A percentile compares a stretch with the other conserved stretches of the same genome.
Evolutionary conservation across 768 basidiomycete genomes (phyloP).

Genomic region (Candolleomyces aberdarensis): DNA sequence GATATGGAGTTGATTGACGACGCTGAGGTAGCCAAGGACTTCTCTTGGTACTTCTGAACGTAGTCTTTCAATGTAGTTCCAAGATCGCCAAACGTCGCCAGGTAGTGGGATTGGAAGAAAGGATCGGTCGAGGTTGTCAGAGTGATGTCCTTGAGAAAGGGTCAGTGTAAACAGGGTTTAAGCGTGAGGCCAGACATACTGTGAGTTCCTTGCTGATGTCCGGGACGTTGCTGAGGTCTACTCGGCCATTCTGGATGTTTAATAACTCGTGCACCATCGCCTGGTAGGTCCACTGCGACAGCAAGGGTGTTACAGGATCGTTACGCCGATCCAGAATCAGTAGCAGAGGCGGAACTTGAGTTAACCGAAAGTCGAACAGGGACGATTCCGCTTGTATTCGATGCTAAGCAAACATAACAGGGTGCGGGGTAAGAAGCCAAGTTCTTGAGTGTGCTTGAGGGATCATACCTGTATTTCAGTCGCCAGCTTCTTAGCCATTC

Average conservation of each 20-base stretch:
- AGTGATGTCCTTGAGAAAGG: slow-evolving; percentile 74
- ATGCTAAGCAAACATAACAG: slow-evolving; percentile 42
- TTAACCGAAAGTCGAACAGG: slow-evolving; percentile 89
- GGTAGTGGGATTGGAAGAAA: slow-evolving; percentile 88
- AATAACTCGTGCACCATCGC: slow-evolving; percentile 98
- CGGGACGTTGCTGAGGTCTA: slow-evolving; percentile 78
- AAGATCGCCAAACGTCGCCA: slow-evolving; percentile 95
- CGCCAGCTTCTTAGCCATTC: slow-evolving; percentile 88
- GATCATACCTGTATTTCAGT: slow-evolving; percentile 72
- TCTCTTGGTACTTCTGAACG: slow-evolving; percentile 89
- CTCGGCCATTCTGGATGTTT: slow-evolving; percentile 91
- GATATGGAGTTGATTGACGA: slow-evolving; percentile 87
- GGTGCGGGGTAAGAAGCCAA: background rate
- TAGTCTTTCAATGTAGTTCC: slow-evolving; percentile 89
- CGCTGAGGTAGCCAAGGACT: slow-evolving; percentile 71
- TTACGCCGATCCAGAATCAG: slow-evolving; percentile 94
- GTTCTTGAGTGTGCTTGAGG: background rate
- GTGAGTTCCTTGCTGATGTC: slow-evolving; percentile 84
- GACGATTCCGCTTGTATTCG: slow-evolving; percentile 76
- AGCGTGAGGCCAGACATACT: slow-evolving; percentile 38
- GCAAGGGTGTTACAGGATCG: slow-evolving; percentile 93
- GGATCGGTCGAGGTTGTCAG: slow-evolving; percentile 88
- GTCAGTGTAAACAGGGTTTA: slow-evolving; percentile 5
- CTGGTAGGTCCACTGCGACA: slow-evolving; percentile 99
- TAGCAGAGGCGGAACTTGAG: slow-evolving; percentile 84